A percentile compares a stretch with the other conserved stretches of the same genome.
These are phyloP conservation scores for Phytophthora sansomeana DNA, from an alignment of 352 stramenopile genomes.

Conservation along the genomic window DNA sequence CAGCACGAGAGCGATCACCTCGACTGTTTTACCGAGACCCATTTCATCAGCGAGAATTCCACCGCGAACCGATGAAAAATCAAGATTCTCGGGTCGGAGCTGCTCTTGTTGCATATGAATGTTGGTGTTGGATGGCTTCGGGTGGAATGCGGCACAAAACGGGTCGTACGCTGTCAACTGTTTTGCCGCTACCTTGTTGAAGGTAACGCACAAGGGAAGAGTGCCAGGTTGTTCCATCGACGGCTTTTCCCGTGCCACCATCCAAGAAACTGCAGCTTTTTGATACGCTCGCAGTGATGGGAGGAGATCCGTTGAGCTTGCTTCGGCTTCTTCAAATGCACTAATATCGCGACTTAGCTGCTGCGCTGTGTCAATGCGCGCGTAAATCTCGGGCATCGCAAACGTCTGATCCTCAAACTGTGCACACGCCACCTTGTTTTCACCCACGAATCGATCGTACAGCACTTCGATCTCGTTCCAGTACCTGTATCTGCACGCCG, in stretches of 20 bases:
- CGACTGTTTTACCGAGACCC: constrained; percentile 90
- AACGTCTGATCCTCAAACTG: constrained; percentile 37
- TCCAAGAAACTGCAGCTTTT: constrained; percentile 96
- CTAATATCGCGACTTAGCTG: constrained; percentile 44
- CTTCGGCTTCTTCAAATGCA: constrained; percentile 15
- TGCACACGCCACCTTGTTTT: constrained; percentile 5
- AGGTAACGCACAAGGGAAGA: constrained; percentile 24
- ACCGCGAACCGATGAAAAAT: constrained; percentile 51
- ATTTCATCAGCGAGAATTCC: constrained; percentile 95
- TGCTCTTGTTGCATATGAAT: constrained; percentile 6
- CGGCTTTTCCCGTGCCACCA: constrained; percentile 87
- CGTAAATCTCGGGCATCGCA: constrained; percentile 69
- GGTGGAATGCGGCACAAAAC: constrained; percentile 45
- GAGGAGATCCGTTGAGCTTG: constrained; percentile 44
- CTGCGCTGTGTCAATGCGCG: constrained; percentile 46
- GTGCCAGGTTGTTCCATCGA: constrained; percentile 18
- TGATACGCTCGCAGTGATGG: constrained; percentile 97
- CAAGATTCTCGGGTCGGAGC: constrained; percentile 17
- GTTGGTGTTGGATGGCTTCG: not conserved
- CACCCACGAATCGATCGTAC: constrained; percentile 40
- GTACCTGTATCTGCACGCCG: constrained; percentile 55
- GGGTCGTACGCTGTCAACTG: constrained; percentile 44
- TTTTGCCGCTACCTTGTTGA: constrained; percentile 13
- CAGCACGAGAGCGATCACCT: constrained; percentile 72
- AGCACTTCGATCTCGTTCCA: constrained; percentile 62